Base-by-base conservation (phyloP, 2,329 filamentous ascomycete species). In the Albifimbria verrucaria region DNA sequence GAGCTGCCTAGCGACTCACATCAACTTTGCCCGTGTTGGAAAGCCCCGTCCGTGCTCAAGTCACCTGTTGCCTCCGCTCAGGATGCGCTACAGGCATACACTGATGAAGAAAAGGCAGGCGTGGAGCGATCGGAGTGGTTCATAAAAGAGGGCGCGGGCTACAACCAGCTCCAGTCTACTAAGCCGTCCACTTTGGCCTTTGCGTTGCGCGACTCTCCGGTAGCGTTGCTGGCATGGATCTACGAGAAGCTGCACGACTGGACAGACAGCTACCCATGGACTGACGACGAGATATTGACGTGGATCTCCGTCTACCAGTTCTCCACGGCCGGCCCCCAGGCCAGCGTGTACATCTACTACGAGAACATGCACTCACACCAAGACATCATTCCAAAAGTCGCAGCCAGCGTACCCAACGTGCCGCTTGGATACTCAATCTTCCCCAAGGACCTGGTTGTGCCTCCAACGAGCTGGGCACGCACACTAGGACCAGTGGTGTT, bases 241-340 rank as follows among this genome's bases (percentile, higher is more conserved):
- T 87, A 87, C 59, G 89, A 92, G 69, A 92, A 91, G 67, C 70
- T 92, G 49, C 82, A 87, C 61, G 85, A 88, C 61, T 92, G 88
- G 88, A 83, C 84, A 0, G 87, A 91, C 63, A 60, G 58, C 2
- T 90, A 90, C 64, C 73, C 80, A 0, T 91, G 87, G 87, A 85
- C 82, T 0, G 83, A 89, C 58, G 86, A 90, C 51, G 87, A 90
- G 71, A 77, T 90, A 15, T 72, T 88, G 28, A 89, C 84, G 0
- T 91, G 87, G 88, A 70, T 90, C 1, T 81, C 77, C 52, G 79
- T 91, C 43, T 92, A 90, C 66, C 82, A 78, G 67, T 90, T 90
- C 50, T 83, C 80, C 23, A 77, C 72, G 0, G 85, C 86, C 2
- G 87, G 88, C 0, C 84, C 87, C 0, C 83, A 82, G 2, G 86